Percentiles rank a stretch among this genome's conserved stretches.
Conservation (phyloP, 257 asterid species). For the Nicotiana attenuata region DNA sequence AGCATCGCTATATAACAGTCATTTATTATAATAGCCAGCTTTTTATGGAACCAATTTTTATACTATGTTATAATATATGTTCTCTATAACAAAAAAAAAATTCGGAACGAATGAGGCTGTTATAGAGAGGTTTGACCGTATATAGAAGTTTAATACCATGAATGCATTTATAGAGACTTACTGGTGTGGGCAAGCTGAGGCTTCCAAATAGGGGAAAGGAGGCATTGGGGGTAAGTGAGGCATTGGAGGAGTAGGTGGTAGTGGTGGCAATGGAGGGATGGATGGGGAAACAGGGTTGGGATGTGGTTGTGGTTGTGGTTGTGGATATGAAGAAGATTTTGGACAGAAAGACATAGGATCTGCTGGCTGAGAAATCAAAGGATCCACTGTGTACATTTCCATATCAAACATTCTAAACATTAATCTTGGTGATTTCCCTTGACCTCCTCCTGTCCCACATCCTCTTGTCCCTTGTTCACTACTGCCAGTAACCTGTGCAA, state of each 20-base stretch:
- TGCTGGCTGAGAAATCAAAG: slow-evolving; percentile 74
- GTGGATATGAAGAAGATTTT: slow-evolving; percentile 27
- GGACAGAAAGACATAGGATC: slow-evolving; percentile 67
- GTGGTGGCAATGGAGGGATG: slow-evolving; percentile 17
- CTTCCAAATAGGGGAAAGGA: slow-evolving; percentile 44
- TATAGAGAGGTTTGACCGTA: no score
- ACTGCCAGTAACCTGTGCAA: slow-evolving; percentile 49
- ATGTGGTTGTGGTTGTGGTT: slow-evolving; percentile 14
- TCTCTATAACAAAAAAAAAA: no score
- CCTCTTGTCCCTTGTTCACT: slow-evolving; percentile 34
- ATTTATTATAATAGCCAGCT: no score
- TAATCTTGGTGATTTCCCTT: slow-evolving; percentile 36
- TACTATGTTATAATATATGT: no score
- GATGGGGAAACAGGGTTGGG: slow-evolving; percentile 19
- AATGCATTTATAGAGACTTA: slow-evolving; percentile 27
- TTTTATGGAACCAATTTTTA: no score
- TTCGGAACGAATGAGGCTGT: no score
- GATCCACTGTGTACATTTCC: slow-evolving; percentile 67
- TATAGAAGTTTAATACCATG: no score
- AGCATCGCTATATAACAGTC: no score
- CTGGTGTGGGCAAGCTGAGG: slow-evolving; percentile 80
- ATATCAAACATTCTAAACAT: slow-evolving; percentile 58
- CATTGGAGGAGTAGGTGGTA: slow-evolving; percentile 13
- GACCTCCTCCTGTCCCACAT: slow-evolving; percentile 67
- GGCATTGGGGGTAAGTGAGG: slow-evolving; percentile 43